phyloP scores from a whole-genome alignment of 2,329 filamentous ascomycete species.

The Neopestalotiopsis clavispora region DNA sequence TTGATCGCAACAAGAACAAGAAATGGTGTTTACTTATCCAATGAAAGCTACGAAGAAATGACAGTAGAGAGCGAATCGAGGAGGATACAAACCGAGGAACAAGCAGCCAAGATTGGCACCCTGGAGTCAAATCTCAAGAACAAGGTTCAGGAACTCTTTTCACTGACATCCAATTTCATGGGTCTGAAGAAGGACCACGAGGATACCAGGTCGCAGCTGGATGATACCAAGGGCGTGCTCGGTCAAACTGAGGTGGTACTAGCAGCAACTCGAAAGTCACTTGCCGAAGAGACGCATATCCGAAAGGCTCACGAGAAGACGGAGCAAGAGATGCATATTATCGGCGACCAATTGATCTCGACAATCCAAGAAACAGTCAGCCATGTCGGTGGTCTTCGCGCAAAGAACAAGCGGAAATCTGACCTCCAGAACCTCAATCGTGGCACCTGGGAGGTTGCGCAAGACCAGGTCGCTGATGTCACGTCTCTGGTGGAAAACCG shows the following conservation, averaged over 20 bases:
- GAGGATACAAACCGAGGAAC: slow-evolving; percentile 89
- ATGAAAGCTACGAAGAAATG: slow-evolving; percentile 89
- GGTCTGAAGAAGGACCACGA: slow-evolving; percentile 90
- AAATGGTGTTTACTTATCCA: slow-evolving; percentile 92
- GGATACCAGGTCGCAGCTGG: slow-evolving; percentile 70
- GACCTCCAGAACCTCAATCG: slow-evolving; percentile 83
- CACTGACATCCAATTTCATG: slow-evolving; percentile 85
- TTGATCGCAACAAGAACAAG: slow-evolving; percentile 90
- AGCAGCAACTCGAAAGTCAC: slow-evolving; percentile 72
- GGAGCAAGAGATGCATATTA: slow-evolving; percentile 73
- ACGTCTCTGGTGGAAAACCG: slow-evolving; percentile 78
- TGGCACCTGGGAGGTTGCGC: slow-evolving; percentile 77
- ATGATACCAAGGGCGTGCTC: slow-evolving; percentile 80
- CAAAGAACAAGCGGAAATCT: slow-evolving; percentile 85
- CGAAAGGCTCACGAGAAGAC: slow-evolving; percentile 86
- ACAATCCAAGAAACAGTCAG: slow-evolving; percentile 79
- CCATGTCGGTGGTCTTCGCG: slow-evolving; percentile 81
- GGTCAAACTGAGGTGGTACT: slow-evolving; percentile 89
- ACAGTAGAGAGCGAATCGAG: slow-evolving; percentile 90
- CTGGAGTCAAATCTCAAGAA: slow-evolving; percentile 90
- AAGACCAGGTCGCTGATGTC: slow-evolving; percentile 75
- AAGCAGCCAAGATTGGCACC: slow-evolving; percentile 88
- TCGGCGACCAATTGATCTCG: slow-evolving; percentile 77
- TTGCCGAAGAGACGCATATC: slow-evolving; percentile 80
- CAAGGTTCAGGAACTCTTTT: slow-evolving; percentile 91